phyloP scores from a whole-genome alignment of 2,329 filamentous ascomycete species.

The Colletotrichum acutatum region DNA sequence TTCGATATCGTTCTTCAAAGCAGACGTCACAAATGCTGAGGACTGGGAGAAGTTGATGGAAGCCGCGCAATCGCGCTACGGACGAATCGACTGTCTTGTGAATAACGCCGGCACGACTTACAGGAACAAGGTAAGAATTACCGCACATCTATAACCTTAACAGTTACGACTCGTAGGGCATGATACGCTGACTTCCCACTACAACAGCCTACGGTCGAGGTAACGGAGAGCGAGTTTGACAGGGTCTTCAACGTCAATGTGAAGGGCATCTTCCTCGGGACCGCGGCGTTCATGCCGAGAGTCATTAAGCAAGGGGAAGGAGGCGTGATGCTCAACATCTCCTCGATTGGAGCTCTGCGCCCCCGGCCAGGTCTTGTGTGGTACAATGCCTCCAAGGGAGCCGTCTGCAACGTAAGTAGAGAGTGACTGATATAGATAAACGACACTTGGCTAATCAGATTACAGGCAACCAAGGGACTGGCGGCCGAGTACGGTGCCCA shows the following conservation, averaged over 20 bases:
- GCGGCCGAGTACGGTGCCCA: conserved; percentile 79
- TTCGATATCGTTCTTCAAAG: conserved; percentile 51
- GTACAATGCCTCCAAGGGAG: conserved; percentile 78
- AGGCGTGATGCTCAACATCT: conserved; percentile 80
- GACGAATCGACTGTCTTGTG: conserved; percentile 66
- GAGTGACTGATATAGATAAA: neutral
- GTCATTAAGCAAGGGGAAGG: conserved; percentile 74
- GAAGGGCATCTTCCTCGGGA: conserved; percentile 72
- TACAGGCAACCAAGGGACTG: conserved; percentile 61
- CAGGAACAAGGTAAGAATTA: conserved; percentile 56
- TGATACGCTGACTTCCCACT: neutral
- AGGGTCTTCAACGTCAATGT: conserved; percentile 76
- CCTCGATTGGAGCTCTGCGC: conserved; percentile 76
- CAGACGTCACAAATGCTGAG: conserved; percentile 61
- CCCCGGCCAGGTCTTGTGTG: conserved; percentile 73
- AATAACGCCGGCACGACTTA: conserved; percentile 72
- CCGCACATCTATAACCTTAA: too few species aligned
- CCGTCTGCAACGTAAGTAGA: conserved; percentile 60
- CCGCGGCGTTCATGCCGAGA: conserved; percentile 52
- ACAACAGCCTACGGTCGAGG: conserved; percentile 63
- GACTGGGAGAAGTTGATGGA: conserved; percentile 65
- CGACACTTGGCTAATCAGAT: neutral
- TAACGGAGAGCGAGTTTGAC: conserved; percentile 75
- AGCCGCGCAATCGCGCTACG: conserved; percentile 56
- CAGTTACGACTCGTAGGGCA: too few species aligned